Evolutionary conservation across 2,329 filamentous ascomycete genomes (phyloP), one percentile per base, ranked within the genome.

Genomic region (Colletotrichum gloeosporioides): DNA sequence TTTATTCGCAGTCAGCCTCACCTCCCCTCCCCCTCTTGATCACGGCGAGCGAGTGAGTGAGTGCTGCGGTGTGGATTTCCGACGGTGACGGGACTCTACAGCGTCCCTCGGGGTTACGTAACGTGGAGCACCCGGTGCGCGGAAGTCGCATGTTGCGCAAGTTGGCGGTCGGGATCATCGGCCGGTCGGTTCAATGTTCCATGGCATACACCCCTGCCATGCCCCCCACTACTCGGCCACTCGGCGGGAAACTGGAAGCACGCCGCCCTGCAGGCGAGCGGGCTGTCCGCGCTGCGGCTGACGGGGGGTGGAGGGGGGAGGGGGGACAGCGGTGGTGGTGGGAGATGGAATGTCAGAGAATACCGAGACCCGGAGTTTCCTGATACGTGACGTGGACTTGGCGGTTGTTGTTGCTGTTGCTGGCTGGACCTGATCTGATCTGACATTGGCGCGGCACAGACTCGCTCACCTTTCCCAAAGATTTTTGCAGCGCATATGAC

Each of bases 181-280:
- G 73, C 69, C 63, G 70, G 70, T 73, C 73, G 73, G 73, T 63
- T 44, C n/a, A 76, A 76, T 69, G 55, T 73, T 62, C 63, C 73
- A 73, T 31, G 63, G 44, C 66, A 49, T 36, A 70, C 67, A 32
- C 67, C 32, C 67, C 34, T n/a, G 25, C 15, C 31, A 12, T 6
- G 12, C 31, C 10, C 34, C n/a, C 59, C 39, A 25, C 62, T 32
- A 44, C 34, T 27, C 31, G 44, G 29, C n/a, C 27, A 59, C 39
- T 74, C 13, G 36, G 39, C 67, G 27, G 57, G 68, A 32, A 71
- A 71, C 29, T 59, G 67, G 67, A 75, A 44, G 68, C 44, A 44
- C 39, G 39, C 18, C 18, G 39, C 39, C 39, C 39, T 44, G 39
- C 39, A 44, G 39, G 39, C 39, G 39, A 44, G 39, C 39, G 18